Evolutionary conservation across 2,329 filamentous ascomycete genomes (phyloP).

Genomic region (Neonectria coccinea): DNA sequence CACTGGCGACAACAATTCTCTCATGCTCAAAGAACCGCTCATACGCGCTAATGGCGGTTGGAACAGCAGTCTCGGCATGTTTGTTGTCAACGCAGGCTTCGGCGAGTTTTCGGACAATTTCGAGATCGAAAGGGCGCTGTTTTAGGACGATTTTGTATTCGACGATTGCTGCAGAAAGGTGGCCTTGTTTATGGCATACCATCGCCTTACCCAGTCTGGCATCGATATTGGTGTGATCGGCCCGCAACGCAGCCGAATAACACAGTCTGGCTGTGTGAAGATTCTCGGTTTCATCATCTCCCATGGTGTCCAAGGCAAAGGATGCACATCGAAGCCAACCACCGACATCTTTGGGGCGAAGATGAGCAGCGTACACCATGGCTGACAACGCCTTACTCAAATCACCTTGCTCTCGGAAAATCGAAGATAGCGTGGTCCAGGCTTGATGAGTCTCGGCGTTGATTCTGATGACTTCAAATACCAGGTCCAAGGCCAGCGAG

Average conservation of each 20-base stretch:
- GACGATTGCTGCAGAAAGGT: conserved; percentile 63
- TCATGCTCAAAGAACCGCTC: conserved; percentile 59
- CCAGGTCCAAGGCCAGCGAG: conserved; percentile 67
- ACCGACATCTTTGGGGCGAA: conserved; percentile 69
- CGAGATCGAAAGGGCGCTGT: conserved; percentile 64
- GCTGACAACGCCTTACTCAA: conserved; percentile 68
- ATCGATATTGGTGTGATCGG: conserved; percentile 67
- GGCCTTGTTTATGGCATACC: conserved; percentile 67
- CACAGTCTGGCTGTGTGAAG: conserved; percentile 68
- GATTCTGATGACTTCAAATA: conserved; percentile 74
- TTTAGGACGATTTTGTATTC: conserved; percentile 69
- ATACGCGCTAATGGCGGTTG: conserved; percentile 62
- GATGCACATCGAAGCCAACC: conserved; percentile 71
- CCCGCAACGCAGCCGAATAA: conserved; percentile 69
- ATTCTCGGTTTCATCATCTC: conserved; percentile 60
- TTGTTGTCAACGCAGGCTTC: conserved; percentile 67
- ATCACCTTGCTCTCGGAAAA: conserved; percentile 71
- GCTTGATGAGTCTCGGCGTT: conserved; percentile 75
- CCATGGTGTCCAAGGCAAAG: conserved; percentile 64
- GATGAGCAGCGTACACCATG: conserved; percentile 71
- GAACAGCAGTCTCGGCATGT: conserved; percentile 54
- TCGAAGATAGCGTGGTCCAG: conserved; percentile 71
- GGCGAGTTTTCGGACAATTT: conserved; percentile 66
- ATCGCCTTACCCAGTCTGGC: conserved; percentile 71
- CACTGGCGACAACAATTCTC: conserved; percentile 46